Base-by-base conservation (phyloP, 2,329 filamentous ascomycete species). In the Rachicladosporium sp. region DNA sequence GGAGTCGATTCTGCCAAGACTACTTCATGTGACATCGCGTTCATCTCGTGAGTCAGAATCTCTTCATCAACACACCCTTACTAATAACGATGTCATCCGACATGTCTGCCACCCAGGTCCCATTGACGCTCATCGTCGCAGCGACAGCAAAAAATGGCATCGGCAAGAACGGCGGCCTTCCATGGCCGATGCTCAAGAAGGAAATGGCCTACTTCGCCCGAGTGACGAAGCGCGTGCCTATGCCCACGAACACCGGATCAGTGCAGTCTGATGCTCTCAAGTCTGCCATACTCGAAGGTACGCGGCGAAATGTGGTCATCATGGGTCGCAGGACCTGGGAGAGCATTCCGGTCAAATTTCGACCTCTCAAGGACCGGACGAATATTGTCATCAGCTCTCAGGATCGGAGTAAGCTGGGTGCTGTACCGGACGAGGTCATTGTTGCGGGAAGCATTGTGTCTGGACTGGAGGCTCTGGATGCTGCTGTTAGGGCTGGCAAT, bases 301-400 rank as follows among this genome's bases (percentile, higher is more conserved):
- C 23, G 4, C 23, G 23, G 8, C 23, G 43, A 10, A 70, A 71
- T 60, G 82, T 84, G 11, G 84, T 96, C 37, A 81, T 98, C 50
- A 98, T 98, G 91, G 91, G 91, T 44, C 82, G 91, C 55, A 95
- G 93, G 63, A 98, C 91, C 0, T 98, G 89, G 80, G 86, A 93
- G 38, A 86, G 79, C 47, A 89, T 98, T 44, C 89, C 91, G 2
- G 56, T 68, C 5, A 73, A 70, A 37, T 87, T 91, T 58, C 73
- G 87, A 2, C 91, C 91, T 11, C 70, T 98, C 29, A 79, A 76
- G 45, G 81, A 78, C 46, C 71, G 91, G 7, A 67, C 87, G 37
- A 96, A 94, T 60, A 75, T 95, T 31, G 75, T 96, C 48, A 69
- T 98, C 49, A 82, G 78, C 45, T 69, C 80, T 32, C 50, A 50